Evolutionary conservation across 129 eudicot species (phyloP).

Genomic region (Tagetes patula): DNA sequence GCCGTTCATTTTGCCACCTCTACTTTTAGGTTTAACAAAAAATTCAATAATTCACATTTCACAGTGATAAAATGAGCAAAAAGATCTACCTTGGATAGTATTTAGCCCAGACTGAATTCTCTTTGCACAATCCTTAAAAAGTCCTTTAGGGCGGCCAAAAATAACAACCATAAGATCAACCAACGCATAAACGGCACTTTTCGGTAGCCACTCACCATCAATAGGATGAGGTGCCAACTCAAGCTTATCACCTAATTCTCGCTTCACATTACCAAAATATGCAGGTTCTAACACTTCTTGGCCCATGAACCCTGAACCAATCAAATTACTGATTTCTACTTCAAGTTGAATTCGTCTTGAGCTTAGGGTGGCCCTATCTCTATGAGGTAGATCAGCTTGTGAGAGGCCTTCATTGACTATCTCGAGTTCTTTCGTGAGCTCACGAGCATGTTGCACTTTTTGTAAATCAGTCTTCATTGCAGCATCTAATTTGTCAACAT

Average conservation of each 20-base stretch:
- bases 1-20: slow-evolving; percentile 1
- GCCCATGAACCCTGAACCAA: slow-evolving; percentile 41
- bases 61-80: neutral
- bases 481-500: slow-evolving; percentile 78
- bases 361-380: slow-evolving; percentile 58
- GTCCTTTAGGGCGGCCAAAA: slow-evolving; percentile 90
- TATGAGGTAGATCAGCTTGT: slow-evolving; percentile 56
- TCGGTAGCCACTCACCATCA: slow-evolving; percentile 98
- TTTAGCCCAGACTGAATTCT: slow-evolving; percentile 86
- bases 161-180: slow-evolving; percentile 83
- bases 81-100: slow-evolving; percentile 57
- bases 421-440: slow-evolving; percentile 62
- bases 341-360: slow-evolving; percentile 61
- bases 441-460: slow-evolving; percentile 53
- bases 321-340: slow-evolving; percentile 47
- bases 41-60: neutral
- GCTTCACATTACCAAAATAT: slow-evolving; percentile 68
- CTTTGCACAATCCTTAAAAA: slow-evolving; percentile 82
- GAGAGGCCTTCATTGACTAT: slow-evolving; percentile 61
- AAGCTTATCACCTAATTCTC: slow-evolving; percentile 68
- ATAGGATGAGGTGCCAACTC: slow-evolving; percentile 93
- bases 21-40: neutral
- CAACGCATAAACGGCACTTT: slow-evolving; percentile 81
- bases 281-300: slow-evolving; percentile 68
- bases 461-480: slow-evolving; percentile 79